These are phyloP conservation scores for Penstemon barbatus DNA, from an alignment of 257 asterid species.

Conservation along the genomic window DNA sequence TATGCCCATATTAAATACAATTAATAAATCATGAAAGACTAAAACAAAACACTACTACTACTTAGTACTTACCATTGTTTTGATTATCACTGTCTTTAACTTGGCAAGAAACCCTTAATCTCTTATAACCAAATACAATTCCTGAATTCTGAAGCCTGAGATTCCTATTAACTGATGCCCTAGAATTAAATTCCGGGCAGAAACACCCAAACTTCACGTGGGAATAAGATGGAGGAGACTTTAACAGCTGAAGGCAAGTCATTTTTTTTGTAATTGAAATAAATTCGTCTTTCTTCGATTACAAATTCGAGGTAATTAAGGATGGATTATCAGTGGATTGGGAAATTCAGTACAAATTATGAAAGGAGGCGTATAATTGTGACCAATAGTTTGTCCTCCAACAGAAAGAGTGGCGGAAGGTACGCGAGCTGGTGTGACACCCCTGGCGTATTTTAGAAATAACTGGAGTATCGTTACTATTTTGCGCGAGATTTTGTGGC, in stretches of 20 bases:
- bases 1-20: background rate
- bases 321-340: constrained; percentile 10
- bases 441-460: constrained; percentile 46
- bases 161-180: constrained; percentile 27
- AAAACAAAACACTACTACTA: background rate
- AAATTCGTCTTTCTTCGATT: background rate
- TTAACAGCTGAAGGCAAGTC: constrained; percentile 66
- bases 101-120: constrained; percentile 54
- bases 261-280: constrained; percentile 26
- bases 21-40: background rate
- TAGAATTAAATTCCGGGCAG: constrained; percentile 32
- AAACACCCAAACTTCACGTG: constrained; percentile 37
- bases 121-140: constrained; percentile 26
- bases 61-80: constrained; percentile 46
- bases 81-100: constrained; percentile 46
- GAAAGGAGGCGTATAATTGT: constrained; percentile 25
- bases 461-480: constrained; percentile 19
- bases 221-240: constrained; percentile 47
- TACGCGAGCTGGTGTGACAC: constrained; percentile 5
- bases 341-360: constrained; percentile 16
- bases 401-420: constrained; percentile 28
- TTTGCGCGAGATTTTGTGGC: constrained; percentile 42
- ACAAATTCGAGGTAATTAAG: background rate
- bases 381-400: constrained; percentile 1
- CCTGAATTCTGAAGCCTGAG: constrained; percentile 39